A percentile compares a stretch with the other conserved stretches of the same genome.
Evolutionary conservation across 139 green algal species (phyloP).

Genomic region (Coccomyxa sp.): DNA sequence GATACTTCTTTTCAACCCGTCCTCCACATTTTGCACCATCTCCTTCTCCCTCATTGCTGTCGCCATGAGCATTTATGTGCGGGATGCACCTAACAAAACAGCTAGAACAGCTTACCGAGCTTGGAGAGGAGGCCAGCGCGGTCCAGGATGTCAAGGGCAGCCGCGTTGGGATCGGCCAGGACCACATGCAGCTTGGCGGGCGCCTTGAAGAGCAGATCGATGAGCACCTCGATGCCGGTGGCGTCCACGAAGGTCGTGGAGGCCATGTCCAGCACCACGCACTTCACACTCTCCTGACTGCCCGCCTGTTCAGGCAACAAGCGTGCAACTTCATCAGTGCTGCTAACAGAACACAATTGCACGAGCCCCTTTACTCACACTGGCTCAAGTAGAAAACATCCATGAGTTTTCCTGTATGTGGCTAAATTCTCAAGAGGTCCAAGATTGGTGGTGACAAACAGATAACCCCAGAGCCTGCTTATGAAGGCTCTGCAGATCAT

Average conservation of each 20-base stretch:
- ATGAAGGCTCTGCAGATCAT: too few relatives aligned
- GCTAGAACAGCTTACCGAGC: neutral
- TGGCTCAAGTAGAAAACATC: too few relatives aligned
- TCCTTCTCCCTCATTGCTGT: neutral
- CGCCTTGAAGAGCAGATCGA: neutral
- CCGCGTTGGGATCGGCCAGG: neutral
- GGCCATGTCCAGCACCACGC: conserved; percentile 36
- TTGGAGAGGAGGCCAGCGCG: neutral
- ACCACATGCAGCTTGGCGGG: neutral
- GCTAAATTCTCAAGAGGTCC: neutral
- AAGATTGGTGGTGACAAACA: neutral
- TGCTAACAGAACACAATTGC: too few relatives aligned
- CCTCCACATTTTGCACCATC: neutral
- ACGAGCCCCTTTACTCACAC: too few relatives aligned
- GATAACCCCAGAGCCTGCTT: too few relatives aligned
- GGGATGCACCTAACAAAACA: neutral
- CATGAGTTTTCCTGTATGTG: too few relatives aligned
- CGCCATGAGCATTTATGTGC: neutral
- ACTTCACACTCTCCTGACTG: neutral
- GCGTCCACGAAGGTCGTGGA: conserved; percentile 33
- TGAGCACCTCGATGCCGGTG: conserved; percentile 20
- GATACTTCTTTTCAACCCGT: neutral
- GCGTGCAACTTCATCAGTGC: too few relatives aligned
- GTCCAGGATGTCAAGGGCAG: neutral
- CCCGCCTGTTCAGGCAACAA: neutral